Conservation (phyloP, 2,329 filamentous ascomycete species). For the Fonsecaea multimorphosa region DNA sequence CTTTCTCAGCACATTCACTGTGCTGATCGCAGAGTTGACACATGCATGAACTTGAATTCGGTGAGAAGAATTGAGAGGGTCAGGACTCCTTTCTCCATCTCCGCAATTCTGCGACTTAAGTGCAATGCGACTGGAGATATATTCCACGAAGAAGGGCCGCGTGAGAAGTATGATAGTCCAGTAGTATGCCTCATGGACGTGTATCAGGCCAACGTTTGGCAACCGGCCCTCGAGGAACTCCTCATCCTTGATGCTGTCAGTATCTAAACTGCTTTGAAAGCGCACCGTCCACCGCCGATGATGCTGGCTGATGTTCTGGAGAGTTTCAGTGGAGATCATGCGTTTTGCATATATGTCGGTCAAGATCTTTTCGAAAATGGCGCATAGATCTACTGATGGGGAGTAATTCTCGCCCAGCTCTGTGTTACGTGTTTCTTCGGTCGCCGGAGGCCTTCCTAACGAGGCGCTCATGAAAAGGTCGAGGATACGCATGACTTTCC, state of each 20-base stretch:
- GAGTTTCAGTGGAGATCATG: conserved; percentile 46
- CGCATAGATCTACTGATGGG: conserved; percentile 44
- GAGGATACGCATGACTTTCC: conserved; percentile 33
- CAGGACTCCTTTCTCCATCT: conserved; percentile 1
- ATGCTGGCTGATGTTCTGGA: conserved; percentile 47
- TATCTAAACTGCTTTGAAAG: conserved; percentile 29
- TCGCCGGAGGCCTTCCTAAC: conserved; percentile 32
- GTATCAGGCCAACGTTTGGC: conserved; percentile 42
- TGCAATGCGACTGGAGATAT: conserved; percentile 4
- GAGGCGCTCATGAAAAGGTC: conserved; percentile 36
- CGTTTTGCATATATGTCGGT: conserved; percentile 50
- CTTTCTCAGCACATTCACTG: not conserved
- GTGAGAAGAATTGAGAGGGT: not conserved
- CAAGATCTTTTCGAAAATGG: conserved; percentile 48
- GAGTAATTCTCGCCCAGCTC: conserved; percentile 38
- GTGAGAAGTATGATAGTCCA: conserved; percentile 50
- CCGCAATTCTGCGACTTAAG: not conserved
- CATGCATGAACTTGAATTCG: not conserved
- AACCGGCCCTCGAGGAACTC: not conserved
- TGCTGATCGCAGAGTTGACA: conserved; percentile 4
- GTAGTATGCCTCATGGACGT: conserved; percentile 49
- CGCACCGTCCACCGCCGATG: conserved; percentile 47
- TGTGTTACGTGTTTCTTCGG: conserved; percentile 34
- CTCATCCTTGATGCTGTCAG: conserved; percentile 28
- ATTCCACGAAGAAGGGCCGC: conserved; percentile 47